Evolutionary conservation across 179 eudicot species (phyloP), one percentile per base, ranked within the genome.

Genomic region (Kewa caespitosa): DNA sequence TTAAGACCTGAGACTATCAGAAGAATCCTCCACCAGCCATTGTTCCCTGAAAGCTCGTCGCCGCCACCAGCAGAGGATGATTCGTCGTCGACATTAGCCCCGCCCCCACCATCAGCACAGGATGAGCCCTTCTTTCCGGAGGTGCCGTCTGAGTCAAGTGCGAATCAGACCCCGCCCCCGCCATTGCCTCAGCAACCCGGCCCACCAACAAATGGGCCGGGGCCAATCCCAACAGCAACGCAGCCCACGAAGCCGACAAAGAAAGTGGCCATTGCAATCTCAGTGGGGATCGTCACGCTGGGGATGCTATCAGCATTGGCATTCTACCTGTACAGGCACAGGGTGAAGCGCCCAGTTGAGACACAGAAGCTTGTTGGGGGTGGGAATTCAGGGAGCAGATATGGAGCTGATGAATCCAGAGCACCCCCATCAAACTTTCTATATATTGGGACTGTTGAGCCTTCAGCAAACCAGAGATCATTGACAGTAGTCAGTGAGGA

Each of bases 391-490:
- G 84, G 80, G 37, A n/a, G n/a, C n/a, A 73, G 89, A 46, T 42
- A 63, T 48, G 73, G 64, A 17, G 74, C 78, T 18, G 90, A 87
- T 4, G 89, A 89, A 33, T 78, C 94, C 20, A 76, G 84, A 38
- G 78, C 70, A 57, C 85, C 90, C 25, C 87, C 92, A 0, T 88
- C 96, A 4, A 83, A 59, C 33, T 84, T 91, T 69, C 87, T 92
- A 17, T 91, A 92, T 70, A 82, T 89, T 61, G 97, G 97, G 6
- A 87, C 94, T 7, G 89, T 87, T 28, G 92, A 88, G 74, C 92
- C 92, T 36, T 63, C 87, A n/a, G n/a, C n/a, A n/a, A 77, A 70
- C 61, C 85, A 81, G 69, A 84, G 87, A 81, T 76, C 90, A 52
- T 37, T 73, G 34, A 48, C 84, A 50, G n/a, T n/a, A n/a, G 85